Evolutionary conservation across 2,329 filamentous ascomycete genomes (phyloP).

Genomic region (Alternaria panax): DNA sequence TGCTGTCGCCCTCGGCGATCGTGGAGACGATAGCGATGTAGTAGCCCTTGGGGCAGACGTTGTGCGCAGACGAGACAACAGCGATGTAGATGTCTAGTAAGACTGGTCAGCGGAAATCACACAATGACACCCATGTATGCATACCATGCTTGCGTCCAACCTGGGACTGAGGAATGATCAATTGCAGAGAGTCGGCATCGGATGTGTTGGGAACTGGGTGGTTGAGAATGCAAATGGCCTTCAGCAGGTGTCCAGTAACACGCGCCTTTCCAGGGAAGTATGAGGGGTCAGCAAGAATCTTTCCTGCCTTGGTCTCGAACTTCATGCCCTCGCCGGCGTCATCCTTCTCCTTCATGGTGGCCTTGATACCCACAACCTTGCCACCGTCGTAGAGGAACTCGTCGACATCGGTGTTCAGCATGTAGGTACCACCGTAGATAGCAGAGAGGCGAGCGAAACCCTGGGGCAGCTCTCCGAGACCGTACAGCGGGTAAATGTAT

Average conservation of each 20-base stretch:
- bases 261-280: constrained; percentile 94
- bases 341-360: constrained; percentile 89
- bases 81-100: constrained; percentile 90
- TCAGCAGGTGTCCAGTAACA: constrained; percentile 87
- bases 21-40: constrained; percentile 99
- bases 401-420: constrained; percentile 95
- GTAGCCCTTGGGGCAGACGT: constrained; percentile 98
- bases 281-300: constrained; percentile 93
- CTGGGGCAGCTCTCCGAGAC: constrained; percentile 94
- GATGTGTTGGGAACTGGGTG: constrained; percentile 91
- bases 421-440: constrained; percentile 99
- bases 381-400: constrained; percentile 84
- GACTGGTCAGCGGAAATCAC: constrained; percentile 14
- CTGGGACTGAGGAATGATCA: constrained; percentile 98
- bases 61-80: constrained; percentile 93
- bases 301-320: constrained; percentile 94
- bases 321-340: constrained; percentile 79
- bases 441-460: constrained; percentile 96
- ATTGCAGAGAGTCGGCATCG: constrained; percentile 86
- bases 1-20: constrained; percentile 87
- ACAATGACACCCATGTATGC: constrained; percentile 33
- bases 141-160: constrained; percentile 94
- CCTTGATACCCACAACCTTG: constrained; percentile 95
- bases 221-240: constrained; percentile 96
- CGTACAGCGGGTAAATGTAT: constrained; percentile 99